phyloP scores from a whole-genome alignment of 1,284 basidiomycete genomes.

The Naganishia cerealis region DNA sequence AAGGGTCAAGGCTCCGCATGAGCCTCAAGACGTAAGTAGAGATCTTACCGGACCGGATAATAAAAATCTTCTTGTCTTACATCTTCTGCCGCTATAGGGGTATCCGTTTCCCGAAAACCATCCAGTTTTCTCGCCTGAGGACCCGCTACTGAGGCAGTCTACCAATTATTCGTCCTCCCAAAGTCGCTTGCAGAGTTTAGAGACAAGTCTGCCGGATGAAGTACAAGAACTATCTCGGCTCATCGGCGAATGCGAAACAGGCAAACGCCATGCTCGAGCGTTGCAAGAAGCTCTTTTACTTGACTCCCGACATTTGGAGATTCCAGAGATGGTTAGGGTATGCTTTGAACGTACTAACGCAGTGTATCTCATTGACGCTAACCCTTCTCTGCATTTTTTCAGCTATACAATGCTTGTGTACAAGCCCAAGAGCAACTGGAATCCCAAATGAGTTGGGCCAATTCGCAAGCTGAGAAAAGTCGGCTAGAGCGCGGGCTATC shows the following conservation, averaged over 20 bases:
- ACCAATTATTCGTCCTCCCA: constrained; percentile 1
- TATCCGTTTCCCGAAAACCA: constrained; percentile 46
- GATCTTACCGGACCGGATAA: not conserved
- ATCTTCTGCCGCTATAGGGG: constrained; percentile 38
- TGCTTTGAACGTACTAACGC: constrained; percentile 27
- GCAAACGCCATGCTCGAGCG: constrained; percentile 46
- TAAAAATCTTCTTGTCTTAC: not conserved
- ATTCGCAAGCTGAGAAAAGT: constrained; percentile 51
- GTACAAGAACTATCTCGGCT: constrained; percentile 35
- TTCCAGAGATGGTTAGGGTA: constrained; percentile 45
- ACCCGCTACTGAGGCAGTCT: constrained; percentile 33
- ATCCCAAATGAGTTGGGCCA: constrained; percentile 56
- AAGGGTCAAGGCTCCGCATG: constrained; percentile 49
- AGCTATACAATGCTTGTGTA: constrained; percentile 53
- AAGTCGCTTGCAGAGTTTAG: constrained; percentile 1
- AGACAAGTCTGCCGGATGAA: constrained; percentile 20
- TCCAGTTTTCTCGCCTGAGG: constrained; percentile 39
- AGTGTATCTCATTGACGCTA: not conserved
- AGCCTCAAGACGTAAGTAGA: constrained; percentile 47
- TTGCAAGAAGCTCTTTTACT: constrained; percentile 46
- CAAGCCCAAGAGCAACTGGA: constrained; percentile 51
- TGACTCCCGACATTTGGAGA: constrained; percentile 43
- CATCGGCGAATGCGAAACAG: constrained; percentile 45
- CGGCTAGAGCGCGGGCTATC: constrained; percentile 23
- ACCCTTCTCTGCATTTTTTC: constrained; percentile 26